Evolutionary conservation across 305 asterid species (phyloP).

Genomic region (Fraxinus latifolia): DNA sequence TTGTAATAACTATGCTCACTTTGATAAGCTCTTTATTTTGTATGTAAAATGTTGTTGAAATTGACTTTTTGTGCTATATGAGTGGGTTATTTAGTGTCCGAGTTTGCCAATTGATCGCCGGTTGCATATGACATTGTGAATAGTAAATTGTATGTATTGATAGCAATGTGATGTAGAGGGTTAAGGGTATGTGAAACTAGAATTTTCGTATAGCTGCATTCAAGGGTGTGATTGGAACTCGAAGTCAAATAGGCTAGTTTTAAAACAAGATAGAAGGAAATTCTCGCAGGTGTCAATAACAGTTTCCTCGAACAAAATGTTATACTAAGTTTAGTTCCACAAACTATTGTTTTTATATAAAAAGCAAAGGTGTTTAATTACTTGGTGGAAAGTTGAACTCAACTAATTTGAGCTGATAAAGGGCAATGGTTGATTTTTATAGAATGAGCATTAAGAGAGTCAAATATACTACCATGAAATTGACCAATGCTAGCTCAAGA

Average conservation of each 20-base stretch:
- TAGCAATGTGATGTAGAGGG: not conserved
- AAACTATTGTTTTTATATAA: not conserved
- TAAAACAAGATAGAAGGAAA: not conserved
- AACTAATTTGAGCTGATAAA: not conserved
- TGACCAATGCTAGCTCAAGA: not conserved
- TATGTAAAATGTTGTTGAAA: not conserved
- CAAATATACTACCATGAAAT: not conserved
- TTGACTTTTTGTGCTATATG: not conserved
- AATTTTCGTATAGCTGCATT: not conserved
- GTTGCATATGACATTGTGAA: not conserved
- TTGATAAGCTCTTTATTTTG: conserved; percentile 1
- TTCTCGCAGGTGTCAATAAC: not conserved
- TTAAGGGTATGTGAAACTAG: not conserved
- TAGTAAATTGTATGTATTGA: not conserved
- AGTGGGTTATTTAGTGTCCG: not conserved
- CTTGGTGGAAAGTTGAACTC: not conserved
- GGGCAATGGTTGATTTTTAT: not conserved
- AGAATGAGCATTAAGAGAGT: not conserved
- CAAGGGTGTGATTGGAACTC: not conserved
- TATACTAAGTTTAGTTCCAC: not conserved
- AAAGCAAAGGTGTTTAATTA: not conserved
- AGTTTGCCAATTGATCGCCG: not conserved
- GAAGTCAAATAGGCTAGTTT: not conserved
- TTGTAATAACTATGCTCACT: not conserved
- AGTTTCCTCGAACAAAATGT: conserved; percentile 4